Base-by-base conservation (phyloP, 305 asterid species). In the Coffea humblotiana region DNA sequence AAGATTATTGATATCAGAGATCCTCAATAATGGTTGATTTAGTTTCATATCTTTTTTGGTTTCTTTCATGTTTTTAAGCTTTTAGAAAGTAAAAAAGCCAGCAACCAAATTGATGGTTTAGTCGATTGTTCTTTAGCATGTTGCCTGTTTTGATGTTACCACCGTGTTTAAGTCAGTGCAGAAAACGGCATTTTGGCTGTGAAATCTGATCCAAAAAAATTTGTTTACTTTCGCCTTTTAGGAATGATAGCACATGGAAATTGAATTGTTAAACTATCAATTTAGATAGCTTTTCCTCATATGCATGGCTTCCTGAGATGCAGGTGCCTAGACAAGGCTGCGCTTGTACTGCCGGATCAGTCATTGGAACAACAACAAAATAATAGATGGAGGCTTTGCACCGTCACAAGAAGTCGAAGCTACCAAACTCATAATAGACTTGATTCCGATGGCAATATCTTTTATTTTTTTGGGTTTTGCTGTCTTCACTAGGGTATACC, bases 261-360 rank as follows among this genome's bases (percentile, higher is more conserved):
- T 52, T 52, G 58, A 21, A 48, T 48, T 10, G 18, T 54, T 54
- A 54, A 54, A 1, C 10, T 3, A n/a, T 61, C 67, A 61, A 61
- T 61, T 9, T 11, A 61, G 13, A 61, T 15, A n/a, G 35, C 67
- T 61, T n/a, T 61, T 8, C 32, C n/a, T 61, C 65, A 61, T 10
- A 72, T 9, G 3, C 23, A 25, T 16, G 12, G 5, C 49, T 71
- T 27, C 23, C 48, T 52, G 73, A 74, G 49, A 29, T 51, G 47
- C 83, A 79, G 80, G 83, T 89, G 88, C 79, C 77, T 90, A 78
- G 90, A 91, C 82, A 91, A 88, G 89, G 94, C 94, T 58, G 89
- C 96, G 40, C 80, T 89, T 45, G 76, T 83, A 0, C 54, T 76
- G 29, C 83, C 88, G 0, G 65, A 83, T 21, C 60, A 14, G 65